Base-by-base conservation (phyloP, 1,139 yeast species). In the Taphrina flavorubra region DNA sequence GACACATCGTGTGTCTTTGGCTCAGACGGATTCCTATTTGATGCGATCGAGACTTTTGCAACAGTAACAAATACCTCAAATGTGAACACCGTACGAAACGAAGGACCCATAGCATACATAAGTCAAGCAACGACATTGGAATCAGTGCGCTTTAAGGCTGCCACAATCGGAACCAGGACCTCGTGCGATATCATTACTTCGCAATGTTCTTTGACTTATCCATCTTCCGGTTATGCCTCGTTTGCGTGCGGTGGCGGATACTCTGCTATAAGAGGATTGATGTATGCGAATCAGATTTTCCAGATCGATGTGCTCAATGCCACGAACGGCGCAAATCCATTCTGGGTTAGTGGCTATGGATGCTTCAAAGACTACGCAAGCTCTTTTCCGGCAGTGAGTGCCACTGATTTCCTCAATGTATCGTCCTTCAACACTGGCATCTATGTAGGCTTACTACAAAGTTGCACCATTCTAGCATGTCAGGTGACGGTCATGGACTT, bases 291-390 rank as follows among this genome's bases (percentile, higher is more conserved):
- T 42, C 60, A 56, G n/a, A 56, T 56, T 11, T 56, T 56, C 14
- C 46, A 56, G 46, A 39, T 42, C n/a, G 18, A n/a, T n/a, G 34
- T 56, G 20, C 25, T 56, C 31, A 39, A 56, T 25, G 34, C 46
- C 13, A 56, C 60, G 13, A 16, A 40, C 44, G 47, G 14, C 11
- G 31, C 31, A 25, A 56, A 56, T 25, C 60, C 60, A 37, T 56
- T 56, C 10, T 18, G 44, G 25, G 14, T 56, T n/a, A 42, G 47
- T 56, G 60, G 60, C 14, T 34, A 20, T n/a, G 60, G 60, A n/a
- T 56, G 60, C 60, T 56, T 56, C 60, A 56, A 56, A 37, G 60
- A 39, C 8, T 56, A 56, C 25, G 46, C 47, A 10, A 39, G 46
- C 36, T n/a, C 60, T 11, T 56, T 56, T 25, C 46, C 60, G 13